Conservation (phyloP, 139 green algal species). For the Trebouxia sp. region DNA sequence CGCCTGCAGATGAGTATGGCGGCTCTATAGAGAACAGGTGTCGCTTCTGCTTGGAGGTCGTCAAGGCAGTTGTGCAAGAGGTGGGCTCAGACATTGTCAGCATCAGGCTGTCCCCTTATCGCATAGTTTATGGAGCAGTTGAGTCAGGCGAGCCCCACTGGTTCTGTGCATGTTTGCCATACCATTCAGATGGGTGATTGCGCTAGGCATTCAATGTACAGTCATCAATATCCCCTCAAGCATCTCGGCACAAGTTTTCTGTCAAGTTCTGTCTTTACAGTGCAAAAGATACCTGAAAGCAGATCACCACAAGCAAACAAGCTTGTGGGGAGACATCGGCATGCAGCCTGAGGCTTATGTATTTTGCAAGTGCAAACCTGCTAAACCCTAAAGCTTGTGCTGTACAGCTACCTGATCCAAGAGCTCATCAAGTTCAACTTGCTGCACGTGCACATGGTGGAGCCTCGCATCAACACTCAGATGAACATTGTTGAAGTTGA, state of each 20-base stretch:
- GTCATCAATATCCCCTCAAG: no score
- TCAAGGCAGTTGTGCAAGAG: constrained; percentile 51
- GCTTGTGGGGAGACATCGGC: no score
- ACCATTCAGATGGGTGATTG: no score
- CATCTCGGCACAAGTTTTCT: no score
- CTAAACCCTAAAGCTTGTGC: no score
- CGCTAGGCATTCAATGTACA: no score
- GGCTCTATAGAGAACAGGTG: constrained; percentile 65
- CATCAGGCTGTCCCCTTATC: constrained; percentile 74
- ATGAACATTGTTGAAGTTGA: constrained; percentile 27
- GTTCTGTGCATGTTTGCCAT: no score
- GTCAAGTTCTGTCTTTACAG: no score
- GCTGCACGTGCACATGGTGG: constrained; percentile 79
- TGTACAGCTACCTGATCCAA: constrained; percentile 66
- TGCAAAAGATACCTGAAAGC: no score
- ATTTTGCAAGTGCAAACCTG: constrained; percentile 40
- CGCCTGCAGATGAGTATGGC: constrained; percentile 53
- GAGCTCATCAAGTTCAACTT: constrained; percentile 64
- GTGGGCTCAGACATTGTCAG: constrained; percentile 64
- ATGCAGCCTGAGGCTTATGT: no score
- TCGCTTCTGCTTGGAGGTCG: constrained; percentile 31
- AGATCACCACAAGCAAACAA: no score
- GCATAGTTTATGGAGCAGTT: constrained; percentile 42
- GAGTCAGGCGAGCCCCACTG: no score
- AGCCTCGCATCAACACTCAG: constrained; percentile 51